Evolutionary conservation across 345 rosid species (phyloP).

Genomic region (Litchi chinensis): DNA sequence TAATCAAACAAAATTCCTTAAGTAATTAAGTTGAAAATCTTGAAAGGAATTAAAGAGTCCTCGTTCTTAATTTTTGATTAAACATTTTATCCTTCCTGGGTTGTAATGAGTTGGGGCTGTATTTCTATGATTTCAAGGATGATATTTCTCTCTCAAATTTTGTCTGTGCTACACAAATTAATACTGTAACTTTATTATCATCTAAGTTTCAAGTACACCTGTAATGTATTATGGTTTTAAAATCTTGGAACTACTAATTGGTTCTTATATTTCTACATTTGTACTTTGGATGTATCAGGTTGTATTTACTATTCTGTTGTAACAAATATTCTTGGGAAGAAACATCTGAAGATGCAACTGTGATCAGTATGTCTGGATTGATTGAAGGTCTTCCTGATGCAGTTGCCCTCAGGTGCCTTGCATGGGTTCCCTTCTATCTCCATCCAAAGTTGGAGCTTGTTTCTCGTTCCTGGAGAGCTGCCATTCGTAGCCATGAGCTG

Average conservation of each 20-base stretch:
- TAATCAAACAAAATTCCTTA: background rate
- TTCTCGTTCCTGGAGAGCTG: constrained; percentile 91
- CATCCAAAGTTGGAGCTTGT: constrained; percentile 87
- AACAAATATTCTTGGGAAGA: constrained; percentile 18
- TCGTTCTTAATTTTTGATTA: background rate
- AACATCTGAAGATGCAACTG: constrained; percentile 38
- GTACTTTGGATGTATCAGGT: constrained; percentile 32
- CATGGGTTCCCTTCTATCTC: constrained; percentile 71
- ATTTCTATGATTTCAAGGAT: background rate
- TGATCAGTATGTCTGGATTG: constrained; percentile 75
- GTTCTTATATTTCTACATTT: constrained; percentile 2
- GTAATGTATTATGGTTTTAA: constrained; percentile 4
- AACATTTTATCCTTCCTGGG: background rate
- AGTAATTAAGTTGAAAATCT: background rate
- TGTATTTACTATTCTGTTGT: constrained; percentile 7
- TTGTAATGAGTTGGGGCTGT: background rate
- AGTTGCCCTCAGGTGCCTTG: constrained; percentile 92
- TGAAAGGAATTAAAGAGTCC: background rate
- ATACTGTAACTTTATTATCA: background rate
- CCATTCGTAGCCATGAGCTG: constrained; percentile 69
- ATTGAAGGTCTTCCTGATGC: constrained; percentile 94
- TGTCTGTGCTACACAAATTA: background rate
- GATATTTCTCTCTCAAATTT: constrained; percentile 1
- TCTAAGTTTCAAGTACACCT: background rate
- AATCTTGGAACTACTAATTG: constrained; percentile 6